A percentile compares a stretch with the other conserved stretches of the same genome.
Evolutionary conservation across 108 stramenopile species (phyloP).

Genomic region (Fistulifera pelliculosa): DNA sequence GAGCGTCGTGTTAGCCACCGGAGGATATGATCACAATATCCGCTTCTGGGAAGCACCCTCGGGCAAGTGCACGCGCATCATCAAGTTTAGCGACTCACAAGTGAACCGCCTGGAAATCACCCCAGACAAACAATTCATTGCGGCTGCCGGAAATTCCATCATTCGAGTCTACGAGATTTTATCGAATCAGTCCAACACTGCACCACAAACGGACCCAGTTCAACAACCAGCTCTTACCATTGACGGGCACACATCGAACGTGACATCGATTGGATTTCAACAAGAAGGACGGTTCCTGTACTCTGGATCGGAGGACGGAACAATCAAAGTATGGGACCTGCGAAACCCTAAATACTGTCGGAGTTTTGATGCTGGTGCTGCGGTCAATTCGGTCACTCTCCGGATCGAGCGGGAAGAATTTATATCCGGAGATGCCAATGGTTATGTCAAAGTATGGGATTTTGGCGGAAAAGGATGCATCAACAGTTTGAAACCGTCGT

Average conservation of each 20-base stretch:
- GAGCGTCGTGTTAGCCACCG: slow-evolving; percentile 95
- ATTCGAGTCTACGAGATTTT: slow-evolving; percentile 88
- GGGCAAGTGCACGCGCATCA: slow-evolving; percentile 79
- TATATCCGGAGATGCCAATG: slow-evolving; percentile 87
- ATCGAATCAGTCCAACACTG: slow-evolving; percentile 9
- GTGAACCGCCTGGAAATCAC: slow-evolving; percentile 94
- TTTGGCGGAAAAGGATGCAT: slow-evolving; percentile 50
- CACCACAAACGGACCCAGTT: slow-evolving; percentile 13
- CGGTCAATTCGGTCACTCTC: slow-evolving; percentile 90
- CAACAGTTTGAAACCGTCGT: slow-evolving; percentile 61
- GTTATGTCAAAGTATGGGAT: slow-evolving; percentile 83
- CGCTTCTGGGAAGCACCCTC: slow-evolving; percentile 97
- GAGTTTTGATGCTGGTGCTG: slow-evolving; percentile 78
- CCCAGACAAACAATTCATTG: slow-evolving; percentile 90
- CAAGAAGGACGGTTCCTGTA: slow-evolving; percentile 90
- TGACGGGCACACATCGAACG: slow-evolving; percentile 84
- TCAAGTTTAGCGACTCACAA: slow-evolving; percentile 89
- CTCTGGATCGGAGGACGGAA: slow-evolving; percentile 75
- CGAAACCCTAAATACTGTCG: slow-evolving; percentile 79
- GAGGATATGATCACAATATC: slow-evolving; percentile 95
- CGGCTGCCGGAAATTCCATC: slow-evolving; percentile 94
- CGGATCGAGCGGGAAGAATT: slow-evolving; percentile 93
- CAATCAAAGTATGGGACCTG: slow-evolving; percentile 90
- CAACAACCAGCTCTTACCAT: slow-evolving; percentile 66
- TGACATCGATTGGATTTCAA: slow-evolving; percentile 95